Base-by-base conservation (phyloP, 108 stramenopile genomes). In the Pseudonitzschia multistriata region DNA sequence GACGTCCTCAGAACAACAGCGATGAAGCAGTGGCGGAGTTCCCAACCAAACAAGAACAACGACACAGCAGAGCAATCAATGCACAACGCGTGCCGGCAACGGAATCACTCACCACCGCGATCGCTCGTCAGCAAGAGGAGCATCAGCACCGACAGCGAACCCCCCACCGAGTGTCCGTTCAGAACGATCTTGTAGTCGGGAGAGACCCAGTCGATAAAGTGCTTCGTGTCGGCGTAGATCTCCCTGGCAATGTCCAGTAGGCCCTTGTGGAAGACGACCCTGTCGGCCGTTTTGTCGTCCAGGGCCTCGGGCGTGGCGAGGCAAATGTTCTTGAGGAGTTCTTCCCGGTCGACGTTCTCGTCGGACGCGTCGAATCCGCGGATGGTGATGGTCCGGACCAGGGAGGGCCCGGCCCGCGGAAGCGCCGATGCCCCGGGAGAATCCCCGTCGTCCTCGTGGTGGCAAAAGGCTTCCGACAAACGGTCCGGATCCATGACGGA, bases 291-390 rank as follows among this genome's bases (percentile, higher is more conserved):
- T n/a, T 35, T 48, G 1, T 76, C 70, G 64, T 61, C 59, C 28
- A 88, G 7, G 27, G 71, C 25, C 62, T 73, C 80, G 6, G 83
- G 81, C 57, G 69, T 56, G 37, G 90, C 89, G 21, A 72, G 71
- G 56, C 88, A 88, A 55, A 95, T 82, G 14, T 65, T 49, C 47
- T 85, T 79, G 52, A 95, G 63, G 13, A 95, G 71, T 2, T 63
- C 63, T 72, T 85, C 85, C 28, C 91, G 76, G 68, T 95, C 90
- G 10, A 92, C 90, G 5, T 68, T 62, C 24, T 88, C 90, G 68
- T 95, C 94, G 10, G 83, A 86, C 19, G 94, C 94, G 82, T 95
- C 94, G 79, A 88, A 95, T 36, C 94, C 94, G 8, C 90, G 88
- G 59, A 95, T 62, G 10, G 86, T 85, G 59, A 94, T 84, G 8